Conservation (phyloP, 139 green algal genomes). For the Ettlia oleoabundans region DNA sequence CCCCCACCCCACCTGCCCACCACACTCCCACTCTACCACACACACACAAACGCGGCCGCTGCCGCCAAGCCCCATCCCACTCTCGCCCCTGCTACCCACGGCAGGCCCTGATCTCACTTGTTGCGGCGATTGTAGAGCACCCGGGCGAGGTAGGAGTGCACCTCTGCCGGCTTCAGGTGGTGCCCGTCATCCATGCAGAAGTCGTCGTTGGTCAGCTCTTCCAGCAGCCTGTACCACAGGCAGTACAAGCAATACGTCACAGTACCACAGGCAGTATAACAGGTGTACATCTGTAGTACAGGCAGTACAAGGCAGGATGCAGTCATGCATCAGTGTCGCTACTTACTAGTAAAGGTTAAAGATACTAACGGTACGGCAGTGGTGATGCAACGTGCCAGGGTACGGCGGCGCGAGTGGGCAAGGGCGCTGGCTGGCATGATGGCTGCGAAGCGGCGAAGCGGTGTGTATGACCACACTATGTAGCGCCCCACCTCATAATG, state of each 20-base stretch:
- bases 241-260: too few species aligned
- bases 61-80: neutral
- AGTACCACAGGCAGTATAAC: too few species aligned
- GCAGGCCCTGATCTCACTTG: conserved; percentile 56
- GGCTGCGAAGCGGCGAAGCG: too few species aligned
- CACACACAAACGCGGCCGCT: neutral
- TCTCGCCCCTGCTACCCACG: neutral
- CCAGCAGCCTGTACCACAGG: conserved; percentile 77
- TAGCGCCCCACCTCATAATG: conserved; percentile 61
- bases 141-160: conserved; percentile 90
- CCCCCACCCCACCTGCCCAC: neutral
- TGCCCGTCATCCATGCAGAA: conserved; percentile 92
- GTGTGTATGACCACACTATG: too few species aligned
- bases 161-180: conserved; percentile 70
- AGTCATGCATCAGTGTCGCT: too few species aligned
- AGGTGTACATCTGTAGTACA: too few species aligned
- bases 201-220: conserved; percentile 92
- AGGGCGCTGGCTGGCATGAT: too few species aligned
- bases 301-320: neutral
- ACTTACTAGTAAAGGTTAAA: too few species aligned
- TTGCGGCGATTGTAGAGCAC: conserved; percentile 97
- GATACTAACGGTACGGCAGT: too few species aligned
- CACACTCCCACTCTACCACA: neutral
- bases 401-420: too few species aligned
- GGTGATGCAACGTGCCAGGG: too few species aligned